These are phyloP conservation scores for Trichoderma sp. DNA, from an alignment of 2,329 filamentous ascomycete species.

Conservation along the genomic window DNA sequence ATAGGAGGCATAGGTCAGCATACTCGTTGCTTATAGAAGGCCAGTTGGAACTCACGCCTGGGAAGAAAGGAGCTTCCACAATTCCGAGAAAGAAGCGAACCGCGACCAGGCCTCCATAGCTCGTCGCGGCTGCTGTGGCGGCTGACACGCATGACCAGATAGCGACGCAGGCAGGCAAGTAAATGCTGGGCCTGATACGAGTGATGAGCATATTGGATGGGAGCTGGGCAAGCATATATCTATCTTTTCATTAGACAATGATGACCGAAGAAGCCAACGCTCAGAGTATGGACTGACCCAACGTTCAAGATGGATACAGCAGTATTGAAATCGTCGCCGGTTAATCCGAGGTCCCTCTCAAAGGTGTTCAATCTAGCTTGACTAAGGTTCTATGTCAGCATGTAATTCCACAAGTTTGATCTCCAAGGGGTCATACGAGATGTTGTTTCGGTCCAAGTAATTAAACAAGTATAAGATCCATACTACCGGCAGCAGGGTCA, in stretches of 20 bases:
- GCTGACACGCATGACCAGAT: slow-evolving; percentile 41
- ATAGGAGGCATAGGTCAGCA: too few relatives aligned
- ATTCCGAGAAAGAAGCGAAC: slow-evolving; percentile 45
- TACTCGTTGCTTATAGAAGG: too few relatives aligned
- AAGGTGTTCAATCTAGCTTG: slow-evolving; percentile 4
- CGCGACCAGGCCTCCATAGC: slow-evolving; percentile 48
- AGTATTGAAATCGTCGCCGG: slow-evolving; percentile 23
- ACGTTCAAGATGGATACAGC: slow-evolving; percentile 35
- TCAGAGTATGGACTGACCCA: slow-evolving; percentile 32
- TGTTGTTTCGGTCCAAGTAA: slow-evolving; percentile 47
- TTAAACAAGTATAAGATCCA: slow-evolving; percentile 44
- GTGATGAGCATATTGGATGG: slow-evolving; percentile 46
- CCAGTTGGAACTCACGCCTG: slow-evolving; percentile 31
- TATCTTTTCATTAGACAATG: neutral
- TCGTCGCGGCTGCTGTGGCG: slow-evolving; percentile 45
- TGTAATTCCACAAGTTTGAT: neutral
- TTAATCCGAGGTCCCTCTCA: neutral
- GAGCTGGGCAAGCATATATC: slow-evolving; percentile 41
- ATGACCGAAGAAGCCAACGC: rapidly evolving
- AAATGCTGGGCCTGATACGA: slow-evolving; percentile 40
- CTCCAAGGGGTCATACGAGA: slow-evolving; percentile 30
- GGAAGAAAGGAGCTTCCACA: slow-evolving; percentile 51
- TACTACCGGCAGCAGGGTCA: slow-evolving; percentile 51
- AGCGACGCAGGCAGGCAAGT: slow-evolving; percentile 34
- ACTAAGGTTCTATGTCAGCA: neutral